Evolutionary conservation across 1,139 yeast genomes (phyloP), one percentile per base, ranked within the genome.

Genomic region (Suhomyces chickasaworum): DNA sequence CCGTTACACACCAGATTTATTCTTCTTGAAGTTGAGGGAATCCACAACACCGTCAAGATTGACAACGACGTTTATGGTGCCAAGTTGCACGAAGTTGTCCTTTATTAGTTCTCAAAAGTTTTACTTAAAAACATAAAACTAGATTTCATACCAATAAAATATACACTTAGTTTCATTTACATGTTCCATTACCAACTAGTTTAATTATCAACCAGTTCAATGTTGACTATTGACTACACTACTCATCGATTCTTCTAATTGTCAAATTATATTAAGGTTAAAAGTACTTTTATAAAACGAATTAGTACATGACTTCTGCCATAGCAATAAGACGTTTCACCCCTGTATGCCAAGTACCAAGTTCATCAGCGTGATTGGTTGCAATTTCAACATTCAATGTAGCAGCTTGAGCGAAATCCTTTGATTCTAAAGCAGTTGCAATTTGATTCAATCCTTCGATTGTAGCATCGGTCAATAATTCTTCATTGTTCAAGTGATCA

Each of bases 331-430:
- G 77, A 58, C 97, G 81, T 68, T 87, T 89, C 44, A 93, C 86
- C 58, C 99, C 99, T 21, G 89, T 83, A 71, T 89, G 83, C 99
- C 99, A 93, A 57, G 86, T 83, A 10, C 96, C 96, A 54, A 88
- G 82, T 64, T 91, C 96, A 37, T 80, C 83, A 41, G 85, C 78
- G 56, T 81, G 79, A 34, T 80, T 77, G 7, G 90, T 78, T 41
- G 88, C 80, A 54, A 93, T 78, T 44, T 83, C 81, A 40, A 76
- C 66, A 53, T 81, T 81, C 43, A 80, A 58, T 10, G 77, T 69
- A 45, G 78, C 68, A 1, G 98, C 97, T 10, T 72, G 71, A 12
- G 68, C 67, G 61, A 73, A 88, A 53, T 89, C 84, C 51, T 77
- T 75, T 13, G 63, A 66, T 17, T 71, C 71, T 55, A 95, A 68